phyloP scores from a whole-genome alignment of 1,139 yeast genomes.

The Nakaseomyces sp. region DNA sequence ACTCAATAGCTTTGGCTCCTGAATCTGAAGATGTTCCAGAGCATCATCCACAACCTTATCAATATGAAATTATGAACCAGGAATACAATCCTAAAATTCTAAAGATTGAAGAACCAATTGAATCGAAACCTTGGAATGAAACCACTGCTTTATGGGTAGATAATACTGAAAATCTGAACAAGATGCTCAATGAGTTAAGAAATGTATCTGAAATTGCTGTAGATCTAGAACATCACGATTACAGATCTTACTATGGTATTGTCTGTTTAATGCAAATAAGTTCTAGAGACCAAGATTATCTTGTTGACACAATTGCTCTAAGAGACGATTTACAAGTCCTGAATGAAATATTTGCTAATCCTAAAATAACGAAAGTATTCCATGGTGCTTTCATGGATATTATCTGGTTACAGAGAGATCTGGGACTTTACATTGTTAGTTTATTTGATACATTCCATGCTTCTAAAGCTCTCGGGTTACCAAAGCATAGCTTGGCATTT shows the following conservation, averaged over 20 bases:
- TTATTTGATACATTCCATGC: conserved; percentile 93
- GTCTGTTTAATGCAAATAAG: conserved; percentile 93
- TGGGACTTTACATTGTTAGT: conserved; percentile 84
- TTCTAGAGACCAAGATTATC: conserved; percentile 69
- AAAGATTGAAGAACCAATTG: conserved; percentile 41
- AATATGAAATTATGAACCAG: conserved; percentile 59
- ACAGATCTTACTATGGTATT: conserved; percentile 79
- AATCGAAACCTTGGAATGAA: conserved; percentile 56
- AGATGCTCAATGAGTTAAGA: conserved; percentile 48
- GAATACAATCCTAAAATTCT: conserved; percentile 59
- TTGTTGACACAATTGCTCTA: conserved; percentile 68
- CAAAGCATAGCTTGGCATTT: conserved; percentile 77
- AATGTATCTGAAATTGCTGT: conserved; percentile 65
- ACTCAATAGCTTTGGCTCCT: conserved; percentile 39
- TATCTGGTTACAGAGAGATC: conserved; percentile 91
- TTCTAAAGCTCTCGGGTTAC: conserved; percentile 64
- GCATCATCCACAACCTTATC: conserved; percentile 77
- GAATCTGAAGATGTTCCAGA: conserved; percentile 41
- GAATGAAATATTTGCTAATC: conserved; percentile 73
- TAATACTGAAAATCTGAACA: conserved; percentile 40
- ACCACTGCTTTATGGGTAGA: conserved; percentile 70
- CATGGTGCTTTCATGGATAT: conserved; percentile 98
- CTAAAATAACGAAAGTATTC: conserved; percentile 71
- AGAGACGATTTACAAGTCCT: conserved; percentile 62
- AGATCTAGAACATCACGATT: conserved; percentile 97